These are phyloP conservation scores for Phascolomyces articulosus DNA, from an alignment of 371 early-diverging fungal genomes.

Conservation along the genomic window DNA sequence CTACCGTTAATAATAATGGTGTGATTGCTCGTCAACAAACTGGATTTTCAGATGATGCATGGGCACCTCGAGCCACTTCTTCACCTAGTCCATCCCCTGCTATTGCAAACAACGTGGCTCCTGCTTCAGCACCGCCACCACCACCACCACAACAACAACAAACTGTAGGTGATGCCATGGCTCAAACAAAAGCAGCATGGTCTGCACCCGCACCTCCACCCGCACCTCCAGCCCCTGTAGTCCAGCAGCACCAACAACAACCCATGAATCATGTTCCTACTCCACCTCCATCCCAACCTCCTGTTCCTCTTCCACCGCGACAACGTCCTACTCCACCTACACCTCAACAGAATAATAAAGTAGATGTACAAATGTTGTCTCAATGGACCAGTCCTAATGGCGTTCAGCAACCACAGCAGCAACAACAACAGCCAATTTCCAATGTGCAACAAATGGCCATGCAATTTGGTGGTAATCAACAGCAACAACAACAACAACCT, in stretches of 20 bases:
- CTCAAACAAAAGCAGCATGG: constrained; percentile 24
- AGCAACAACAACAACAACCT: constrained; percentile 14
- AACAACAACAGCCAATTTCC: constrained; percentile 12
- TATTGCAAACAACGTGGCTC: background rate
- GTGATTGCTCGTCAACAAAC: constrained; percentile 8
- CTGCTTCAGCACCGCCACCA: too few species aligned
- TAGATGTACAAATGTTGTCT: constrained; percentile 37
- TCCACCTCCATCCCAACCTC: constrained; percentile 21
- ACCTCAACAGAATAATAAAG: constrained; percentile 37
- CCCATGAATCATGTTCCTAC: constrained; percentile 12
- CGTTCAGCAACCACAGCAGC: constrained; percentile 16
- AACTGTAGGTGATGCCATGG: constrained; percentile 9
- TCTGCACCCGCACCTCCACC: constrained; percentile 25
- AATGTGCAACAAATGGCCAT: constrained; percentile 18
- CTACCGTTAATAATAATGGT: constrained; percentile 10
- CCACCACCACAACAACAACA: background rate
- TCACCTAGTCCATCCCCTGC: constrained; percentile 12
- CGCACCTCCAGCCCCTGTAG: constrained; percentile 13
- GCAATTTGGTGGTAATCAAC: constrained; percentile 13
- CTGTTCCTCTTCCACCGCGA: constrained; percentile 26
- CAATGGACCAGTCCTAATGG: constrained; percentile 34
- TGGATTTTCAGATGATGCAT: constrained; percentile 62
- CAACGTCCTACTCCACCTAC: constrained; percentile 36
- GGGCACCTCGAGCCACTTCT: constrained; percentile 45
- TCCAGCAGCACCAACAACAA: background rate